Evolutionary conservation across 257 asterid genomes (phyloP).

Genomic region (Salvia hispanica): DNA sequence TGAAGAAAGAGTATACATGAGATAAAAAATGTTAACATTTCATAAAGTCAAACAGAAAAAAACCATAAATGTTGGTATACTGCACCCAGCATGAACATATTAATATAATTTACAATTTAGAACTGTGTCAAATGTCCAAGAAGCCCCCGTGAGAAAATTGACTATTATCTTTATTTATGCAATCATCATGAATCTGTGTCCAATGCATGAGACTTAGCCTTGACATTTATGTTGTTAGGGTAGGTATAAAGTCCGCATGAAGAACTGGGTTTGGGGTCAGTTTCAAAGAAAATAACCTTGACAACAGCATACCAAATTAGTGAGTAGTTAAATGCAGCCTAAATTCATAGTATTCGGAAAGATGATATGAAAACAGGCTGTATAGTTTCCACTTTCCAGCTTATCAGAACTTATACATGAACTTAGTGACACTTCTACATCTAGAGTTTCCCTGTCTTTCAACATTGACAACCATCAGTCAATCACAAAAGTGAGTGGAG

Average conservation of each 20-base stretch:
- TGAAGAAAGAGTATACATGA: constrained; percentile 42
- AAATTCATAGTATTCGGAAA: background rate
- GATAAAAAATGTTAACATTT: constrained; percentile 4
- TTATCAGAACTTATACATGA: background rate
- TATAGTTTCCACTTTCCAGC: background rate
- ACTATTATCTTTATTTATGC: background rate
- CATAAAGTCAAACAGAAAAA: constrained; percentile 13
- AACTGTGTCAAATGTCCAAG: background rate
- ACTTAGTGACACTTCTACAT: constrained; percentile 4
- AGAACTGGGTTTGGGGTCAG: background rate
- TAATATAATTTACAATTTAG: background rate
- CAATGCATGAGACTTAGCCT: constrained; percentile 4
- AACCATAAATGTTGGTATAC: constrained; percentile 12
- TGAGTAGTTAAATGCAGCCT: too few species aligned
- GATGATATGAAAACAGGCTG: background rate
- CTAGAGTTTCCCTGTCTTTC: background rate
- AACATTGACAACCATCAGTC: too few species aligned
- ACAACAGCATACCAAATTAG: background rate
- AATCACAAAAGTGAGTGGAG: background rate
- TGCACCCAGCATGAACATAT: constrained; percentile 2
- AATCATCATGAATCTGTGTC: constrained; percentile 2
- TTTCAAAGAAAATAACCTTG: background rate
- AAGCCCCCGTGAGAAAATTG: background rate
- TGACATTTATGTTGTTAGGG: background rate
- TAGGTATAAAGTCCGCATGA: background rate